Percentiles rank a stretch among this genome's conserved stretches.
These are phyloP conservation scores for Xylaria sp. DNA, from an alignment of 2,329 filamentous ascomycete species.

Conservation along the genomic window DNA sequence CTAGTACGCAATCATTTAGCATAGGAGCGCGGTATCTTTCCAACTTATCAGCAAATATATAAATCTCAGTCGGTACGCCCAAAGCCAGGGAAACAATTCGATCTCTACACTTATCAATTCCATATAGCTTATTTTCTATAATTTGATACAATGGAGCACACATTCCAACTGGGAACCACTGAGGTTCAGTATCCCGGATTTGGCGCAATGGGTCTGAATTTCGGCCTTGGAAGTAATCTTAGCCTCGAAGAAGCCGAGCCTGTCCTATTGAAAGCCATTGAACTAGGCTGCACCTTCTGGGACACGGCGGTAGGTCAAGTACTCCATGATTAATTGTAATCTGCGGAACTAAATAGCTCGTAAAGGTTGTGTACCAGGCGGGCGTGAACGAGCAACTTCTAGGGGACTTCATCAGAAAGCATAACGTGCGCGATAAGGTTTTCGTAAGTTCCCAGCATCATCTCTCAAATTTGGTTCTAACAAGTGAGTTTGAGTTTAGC, in stretches of 20 bases:
- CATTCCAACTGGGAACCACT: neutral
- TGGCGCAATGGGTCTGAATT: neutral
- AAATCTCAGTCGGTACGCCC: neutral
- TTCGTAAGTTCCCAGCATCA: neutral
- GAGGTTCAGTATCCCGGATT: neutral
- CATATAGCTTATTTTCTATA: neutral
- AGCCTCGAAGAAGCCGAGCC: neutral
- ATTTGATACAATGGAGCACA: neutral
- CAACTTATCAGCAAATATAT: neutral
- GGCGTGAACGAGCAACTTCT: neutral
- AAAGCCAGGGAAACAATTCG: neutral
- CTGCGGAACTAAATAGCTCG: neutral
- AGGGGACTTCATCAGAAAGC: neutral
- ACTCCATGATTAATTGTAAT: neutral
- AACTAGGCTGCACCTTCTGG: neutral
- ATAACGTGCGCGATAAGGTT: neutral
- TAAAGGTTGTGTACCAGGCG: neutral
- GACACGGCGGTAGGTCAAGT: neutral
- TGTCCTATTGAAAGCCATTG: neutral
- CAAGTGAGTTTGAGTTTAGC: neutral
- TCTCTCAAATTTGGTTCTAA: neutral
- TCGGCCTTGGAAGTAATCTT: neutral
- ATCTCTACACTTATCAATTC: neutral
- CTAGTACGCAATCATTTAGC: neutral
- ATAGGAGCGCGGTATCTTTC: neutral